A percentile compares a stretch with the other conserved stretches of the same genome.
Conservation (phyloP, 1,284 basidiomycete genomes). For the Austroboletus niveus region DNA sequence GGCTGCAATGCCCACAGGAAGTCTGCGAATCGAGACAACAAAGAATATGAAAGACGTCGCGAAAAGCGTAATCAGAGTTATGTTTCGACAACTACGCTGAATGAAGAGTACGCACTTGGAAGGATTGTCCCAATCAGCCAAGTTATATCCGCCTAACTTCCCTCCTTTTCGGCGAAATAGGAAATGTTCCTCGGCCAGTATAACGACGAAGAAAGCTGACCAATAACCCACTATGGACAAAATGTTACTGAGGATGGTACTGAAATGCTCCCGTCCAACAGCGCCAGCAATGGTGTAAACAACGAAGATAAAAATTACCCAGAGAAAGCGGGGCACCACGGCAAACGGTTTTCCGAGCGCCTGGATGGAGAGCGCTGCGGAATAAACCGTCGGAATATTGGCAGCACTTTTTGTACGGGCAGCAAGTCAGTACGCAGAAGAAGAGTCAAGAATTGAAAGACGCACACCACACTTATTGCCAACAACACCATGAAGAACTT, state of each 20-base stretch:
- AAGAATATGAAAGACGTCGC: too few relatives aligned
- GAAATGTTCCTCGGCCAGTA: slow-evolving; percentile 57
- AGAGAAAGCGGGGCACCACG: slow-evolving; percentile 58
- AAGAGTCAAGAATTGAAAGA: background rate
- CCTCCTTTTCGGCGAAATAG: slow-evolving; percentile 49
- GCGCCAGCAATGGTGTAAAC: slow-evolving; percentile 61
- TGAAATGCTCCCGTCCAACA: slow-evolving; percentile 61
- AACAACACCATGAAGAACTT: slow-evolving; percentile 61
- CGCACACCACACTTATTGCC: slow-evolving; percentile 50
- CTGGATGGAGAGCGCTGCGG: slow-evolving; percentile 54
- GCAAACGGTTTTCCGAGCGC: slow-evolving; percentile 53
- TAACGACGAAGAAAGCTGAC: slow-evolving; percentile 59
- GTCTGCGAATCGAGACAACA: slow-evolving; percentile 19
- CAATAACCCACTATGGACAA: slow-evolving; percentile 62
- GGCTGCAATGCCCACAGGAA: slow-evolving; percentile 58
- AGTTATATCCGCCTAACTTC: slow-evolving; percentile 50
- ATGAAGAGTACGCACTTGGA: slow-evolving; percentile 31
- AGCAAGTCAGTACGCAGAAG: background rate
- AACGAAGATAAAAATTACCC: slow-evolving; percentile 53
- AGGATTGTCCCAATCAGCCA: slow-evolving; percentile 53
- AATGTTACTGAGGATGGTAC: slow-evolving; percentile 52
- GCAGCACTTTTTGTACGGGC: slow-evolving; percentile 38
- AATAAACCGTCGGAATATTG: slow-evolving; percentile 62
- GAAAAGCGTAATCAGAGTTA: too few relatives aligned
- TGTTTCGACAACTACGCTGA: background rate